Conservation (phyloP, 1,139 yeast genomes). For the Zygoascus meyerae region DNA sequence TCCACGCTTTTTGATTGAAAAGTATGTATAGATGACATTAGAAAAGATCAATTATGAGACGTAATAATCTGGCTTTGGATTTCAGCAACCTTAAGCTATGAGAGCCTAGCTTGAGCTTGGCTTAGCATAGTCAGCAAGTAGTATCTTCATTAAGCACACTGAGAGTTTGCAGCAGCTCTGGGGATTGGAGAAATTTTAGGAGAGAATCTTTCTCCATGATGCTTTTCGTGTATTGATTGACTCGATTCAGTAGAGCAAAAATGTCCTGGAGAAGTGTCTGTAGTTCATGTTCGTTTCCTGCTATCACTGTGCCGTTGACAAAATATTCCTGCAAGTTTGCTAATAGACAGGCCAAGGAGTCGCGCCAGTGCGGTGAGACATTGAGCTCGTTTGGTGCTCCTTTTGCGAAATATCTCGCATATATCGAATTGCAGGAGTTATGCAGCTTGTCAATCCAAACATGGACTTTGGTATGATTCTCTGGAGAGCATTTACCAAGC, state of each 20-base stretch:
- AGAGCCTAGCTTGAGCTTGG: too few species aligned
- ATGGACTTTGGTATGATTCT: conserved; percentile 32
- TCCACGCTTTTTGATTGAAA: conserved; percentile 2
- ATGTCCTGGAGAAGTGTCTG: conserved; percentile 31
- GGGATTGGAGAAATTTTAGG: conserved; percentile 56
- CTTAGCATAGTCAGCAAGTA: too few species aligned
- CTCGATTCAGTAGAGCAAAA: conserved; percentile 39
- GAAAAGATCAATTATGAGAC: not conserved
- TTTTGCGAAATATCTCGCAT: conserved; percentile 58
- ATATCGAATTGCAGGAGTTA: conserved; percentile 56
- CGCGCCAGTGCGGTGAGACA: conserved; percentile 54
- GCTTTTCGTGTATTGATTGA: conserved; percentile 45
- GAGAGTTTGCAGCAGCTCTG: conserved; percentile 25
- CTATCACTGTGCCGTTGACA: conserved; percentile 1
- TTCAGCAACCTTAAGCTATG: too few species aligned
- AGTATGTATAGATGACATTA: conserved; percentile 6
- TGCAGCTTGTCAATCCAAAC: conserved; percentile 11
- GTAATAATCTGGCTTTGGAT: too few species aligned
- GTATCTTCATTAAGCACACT: not conserved
- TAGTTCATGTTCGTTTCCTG: not conserved
- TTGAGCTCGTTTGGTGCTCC: conserved; percentile 72
- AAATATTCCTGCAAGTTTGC: not conserved
- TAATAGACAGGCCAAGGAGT: conserved; percentile 37
- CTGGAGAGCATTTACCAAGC: conserved; percentile 19
- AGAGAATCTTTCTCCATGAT: conserved; percentile 71